These are phyloP conservation scores for Ophiocordyceps robertsii DNA, from an alignment of 2,329 filamentous ascomycete species.

Conservation along the genomic window DNA sequence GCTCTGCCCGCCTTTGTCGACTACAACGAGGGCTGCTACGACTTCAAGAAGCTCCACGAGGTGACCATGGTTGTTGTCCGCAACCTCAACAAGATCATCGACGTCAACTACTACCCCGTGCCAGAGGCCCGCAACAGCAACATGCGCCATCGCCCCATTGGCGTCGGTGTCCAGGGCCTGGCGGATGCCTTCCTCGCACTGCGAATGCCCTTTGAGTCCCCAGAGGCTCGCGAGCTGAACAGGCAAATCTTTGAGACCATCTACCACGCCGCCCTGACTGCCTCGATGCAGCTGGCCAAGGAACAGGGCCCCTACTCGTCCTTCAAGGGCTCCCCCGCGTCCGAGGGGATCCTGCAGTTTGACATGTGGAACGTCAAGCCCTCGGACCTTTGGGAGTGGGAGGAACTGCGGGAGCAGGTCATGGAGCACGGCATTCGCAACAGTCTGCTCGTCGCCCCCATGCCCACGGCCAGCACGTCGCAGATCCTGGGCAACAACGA, in stretches of 20 bases:
- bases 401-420: slow-evolving; percentile 74
- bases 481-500: slow-evolving; percentile 99
- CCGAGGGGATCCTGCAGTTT: slow-evolving; percentile 90
- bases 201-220: slow-evolving; percentile 91
- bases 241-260: slow-evolving; percentile 99
- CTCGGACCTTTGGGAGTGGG: slow-evolving; percentile 94
- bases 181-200: slow-evolving; percentile 96
- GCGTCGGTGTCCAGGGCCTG: slow-evolving; percentile 92
- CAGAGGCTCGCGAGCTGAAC: slow-evolving; percentile 87
- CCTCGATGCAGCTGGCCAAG: slow-evolving; percentile 77
- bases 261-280: slow-evolving; percentile 87
- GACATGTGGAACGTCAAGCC: slow-evolving; percentile 98
- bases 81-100: slow-evolving; percentile 97
- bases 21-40: slow-evolving; percentile 69
- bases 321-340: slow-evolving; percentile 87
- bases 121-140: slow-evolving; percentile 89
- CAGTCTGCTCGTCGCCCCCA: slow-evolving; percentile 86
- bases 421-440: slow-evolving; percentile 90
- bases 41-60: slow-evolving; percentile 95
- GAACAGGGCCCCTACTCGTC: slow-evolving; percentile 74
- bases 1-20: slow-evolving; percentile 87
- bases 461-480: slow-evolving; percentile 94
- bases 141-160: slow-evolving; percentile 91
- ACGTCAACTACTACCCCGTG: slow-evolving; percentile 98
- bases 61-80: slow-evolving; percentile 83